Evolutionary conservation across 116 monocot species (phyloP).

Genomic region (Posidonia oceanica): DNA sequence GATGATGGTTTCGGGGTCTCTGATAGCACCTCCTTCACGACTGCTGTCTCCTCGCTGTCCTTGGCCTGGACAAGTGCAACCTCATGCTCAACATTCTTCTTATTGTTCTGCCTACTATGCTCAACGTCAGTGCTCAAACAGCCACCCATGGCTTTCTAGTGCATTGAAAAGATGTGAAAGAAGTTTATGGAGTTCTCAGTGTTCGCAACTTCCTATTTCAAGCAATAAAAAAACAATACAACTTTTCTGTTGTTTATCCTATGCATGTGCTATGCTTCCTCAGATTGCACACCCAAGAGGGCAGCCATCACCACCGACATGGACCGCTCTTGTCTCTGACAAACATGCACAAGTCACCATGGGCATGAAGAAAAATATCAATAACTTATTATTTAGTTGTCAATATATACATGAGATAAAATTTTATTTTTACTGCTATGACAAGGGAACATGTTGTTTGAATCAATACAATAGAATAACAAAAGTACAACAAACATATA

Average conservation of each 20-base stretch:
- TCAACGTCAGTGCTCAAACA: background rate
- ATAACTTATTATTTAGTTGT: background rate
- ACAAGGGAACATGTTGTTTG: background rate
- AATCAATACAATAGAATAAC: background rate
- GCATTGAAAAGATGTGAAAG: background rate
- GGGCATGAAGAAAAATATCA: background rate
- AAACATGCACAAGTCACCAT: background rate
- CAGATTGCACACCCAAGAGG: background rate
- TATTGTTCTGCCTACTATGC: background rate
- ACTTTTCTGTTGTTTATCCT: background rate
- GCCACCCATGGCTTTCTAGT: background rate
- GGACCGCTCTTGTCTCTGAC: background rate
- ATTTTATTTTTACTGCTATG: background rate
- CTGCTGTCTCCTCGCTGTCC: slow-evolving; percentile 2
- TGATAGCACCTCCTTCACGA: slow-evolving; percentile 16
- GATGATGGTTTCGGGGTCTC: slow-evolving; percentile 6
- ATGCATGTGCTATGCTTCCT: background rate
- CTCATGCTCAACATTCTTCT: background rate
- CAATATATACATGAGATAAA: background rate
- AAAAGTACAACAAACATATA: background rate
- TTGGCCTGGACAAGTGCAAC: background rate
- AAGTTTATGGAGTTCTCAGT: background rate
- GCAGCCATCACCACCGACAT: background rate
- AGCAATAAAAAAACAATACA: background rate
- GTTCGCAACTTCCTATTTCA: background rate